A percentile compares a stretch with the other conserved stretches of the same genome.
phyloP scores from a whole-genome alignment of 345 rosid genomes.

The Gynandropsis gynandra region DNA sequence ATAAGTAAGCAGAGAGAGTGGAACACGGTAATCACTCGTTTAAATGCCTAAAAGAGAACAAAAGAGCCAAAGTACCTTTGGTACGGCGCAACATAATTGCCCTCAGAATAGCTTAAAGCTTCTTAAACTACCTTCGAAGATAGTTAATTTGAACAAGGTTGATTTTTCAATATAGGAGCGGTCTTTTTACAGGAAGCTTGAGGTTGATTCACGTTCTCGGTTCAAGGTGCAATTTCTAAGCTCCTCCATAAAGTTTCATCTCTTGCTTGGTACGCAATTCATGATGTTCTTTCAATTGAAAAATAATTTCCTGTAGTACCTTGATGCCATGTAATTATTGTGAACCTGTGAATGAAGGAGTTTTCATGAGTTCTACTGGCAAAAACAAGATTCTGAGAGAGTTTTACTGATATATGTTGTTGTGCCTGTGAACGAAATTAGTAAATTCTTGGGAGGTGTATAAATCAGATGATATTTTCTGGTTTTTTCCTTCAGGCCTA shows the following conservation, averaged over 20 bases:
- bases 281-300: conserved; percentile 10
- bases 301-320: conserved; percentile 7
- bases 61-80: conserved; percentile 54
- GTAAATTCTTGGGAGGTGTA: conserved; percentile 6
- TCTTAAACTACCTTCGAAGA: conserved; percentile 84
- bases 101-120: conserved; percentile 79
- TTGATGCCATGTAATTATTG: not conserved
- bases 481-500: conserved; percentile 50
- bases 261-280: conserved; percentile 11
- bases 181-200: conserved; percentile 71
- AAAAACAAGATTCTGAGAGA: conserved; percentile 9
- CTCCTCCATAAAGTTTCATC: conserved; percentile 5
- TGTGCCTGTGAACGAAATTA: conserved; percentile 1
- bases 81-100: conserved; percentile 97
- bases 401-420: conserved; percentile 5
- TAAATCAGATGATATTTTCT: not conserved
- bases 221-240: conserved; percentile 56
- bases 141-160: conserved; percentile 49
- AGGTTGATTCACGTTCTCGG: conserved; percentile 68
- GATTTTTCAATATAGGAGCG: conserved; percentile 84
- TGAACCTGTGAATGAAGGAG: conserved; percentile 9
- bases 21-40: too few species aligned
- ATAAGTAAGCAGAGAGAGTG: not conserved
- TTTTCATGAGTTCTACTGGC: not conserved
- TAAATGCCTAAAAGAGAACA: not conserved